Conservation (phyloP, 306 rosid genomes). For the Castanospermum australe region DNA sequence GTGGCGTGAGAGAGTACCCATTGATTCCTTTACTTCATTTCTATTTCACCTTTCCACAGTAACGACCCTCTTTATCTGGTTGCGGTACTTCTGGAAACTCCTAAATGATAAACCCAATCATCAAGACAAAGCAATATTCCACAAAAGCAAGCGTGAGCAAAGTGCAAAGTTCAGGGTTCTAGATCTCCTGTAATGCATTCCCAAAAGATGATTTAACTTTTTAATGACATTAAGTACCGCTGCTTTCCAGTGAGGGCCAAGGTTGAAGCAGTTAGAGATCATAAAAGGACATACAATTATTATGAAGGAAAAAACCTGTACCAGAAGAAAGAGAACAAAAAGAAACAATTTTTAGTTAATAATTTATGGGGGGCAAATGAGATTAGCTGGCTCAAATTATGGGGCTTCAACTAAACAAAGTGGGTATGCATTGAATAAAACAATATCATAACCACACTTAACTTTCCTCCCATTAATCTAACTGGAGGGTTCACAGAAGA, state of each 20-base stretch:
- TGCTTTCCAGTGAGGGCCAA: constrained; percentile 33
- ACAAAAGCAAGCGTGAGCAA: constrained; percentile 11
- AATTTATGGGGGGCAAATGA: constrained; percentile 3
- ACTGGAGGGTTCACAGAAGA: background rate
- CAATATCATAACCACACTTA: constrained; percentile 2
- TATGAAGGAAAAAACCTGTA: background rate
- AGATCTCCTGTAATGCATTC: constrained; percentile 32
- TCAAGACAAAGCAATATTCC: constrained; percentile 26
- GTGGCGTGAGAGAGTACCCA: constrained; percentile 31
- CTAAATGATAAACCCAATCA: constrained; percentile 49
- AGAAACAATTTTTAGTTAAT: constrained; percentile 9
- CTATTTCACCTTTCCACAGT: constrained; percentile 38
- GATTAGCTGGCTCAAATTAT: constrained; percentile 27
- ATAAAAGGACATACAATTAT: constrained; percentile 4
- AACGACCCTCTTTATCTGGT: constrained; percentile 46
- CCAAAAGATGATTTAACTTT: constrained; percentile 39
- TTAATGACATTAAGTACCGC: constrained; percentile 39
- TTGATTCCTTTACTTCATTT: constrained; percentile 23
- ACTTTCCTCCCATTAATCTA: background rate
- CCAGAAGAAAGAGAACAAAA: background rate
- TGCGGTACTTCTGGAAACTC: constrained; percentile 55
- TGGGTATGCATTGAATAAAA: background rate
- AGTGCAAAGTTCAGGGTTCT: constrained; percentile 28
- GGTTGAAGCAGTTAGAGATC: constrained; percentile 13
- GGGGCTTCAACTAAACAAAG: constrained; percentile 17